A percentile compares a stretch with the other conserved stretches of the same genome.
Evolutionary conservation across 2,329 filamentous ascomycete genomes (phyloP).

Genomic region (Trichoderma sp.): DNA sequence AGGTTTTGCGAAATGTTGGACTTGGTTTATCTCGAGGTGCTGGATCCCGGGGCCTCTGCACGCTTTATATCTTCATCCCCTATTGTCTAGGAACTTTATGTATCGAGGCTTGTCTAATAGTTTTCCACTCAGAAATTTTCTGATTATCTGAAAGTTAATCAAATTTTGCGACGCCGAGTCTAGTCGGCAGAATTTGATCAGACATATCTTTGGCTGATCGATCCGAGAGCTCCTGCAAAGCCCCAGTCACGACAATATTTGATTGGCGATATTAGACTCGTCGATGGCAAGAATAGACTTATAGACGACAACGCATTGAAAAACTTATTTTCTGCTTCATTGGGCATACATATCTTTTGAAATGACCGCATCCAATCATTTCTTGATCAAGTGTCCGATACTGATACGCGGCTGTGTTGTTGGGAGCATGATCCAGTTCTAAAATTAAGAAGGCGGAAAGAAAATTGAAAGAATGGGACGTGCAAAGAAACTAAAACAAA

Average conservation of each 20-base stretch:
- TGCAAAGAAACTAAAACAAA: neutral
- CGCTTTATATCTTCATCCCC: no score
- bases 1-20: no score
- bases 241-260: neutral
- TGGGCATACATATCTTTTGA: neutral
- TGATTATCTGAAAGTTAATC: no score
- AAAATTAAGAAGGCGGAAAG: neutral
- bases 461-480: neutral
- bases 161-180: no score
- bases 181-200: neutral
- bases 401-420: no score
- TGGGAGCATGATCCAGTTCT: neutral
- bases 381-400: neutral
- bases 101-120: no score
- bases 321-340: neutral
- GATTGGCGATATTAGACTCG: neutral
- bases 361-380: neutral
- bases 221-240: neutral
- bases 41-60: no score
- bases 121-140: no score
- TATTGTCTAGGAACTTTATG: no score
- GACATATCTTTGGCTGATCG: neutral
- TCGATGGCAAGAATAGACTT: no score
- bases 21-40: no score
- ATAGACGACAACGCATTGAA: neutral